A percentile compares a stretch with the other conserved stretches of the same genome.
These are phyloP conservation scores for Starmerella floris DNA, from an alignment of 805 yeast species.

Conservation along the genomic window DNA sequence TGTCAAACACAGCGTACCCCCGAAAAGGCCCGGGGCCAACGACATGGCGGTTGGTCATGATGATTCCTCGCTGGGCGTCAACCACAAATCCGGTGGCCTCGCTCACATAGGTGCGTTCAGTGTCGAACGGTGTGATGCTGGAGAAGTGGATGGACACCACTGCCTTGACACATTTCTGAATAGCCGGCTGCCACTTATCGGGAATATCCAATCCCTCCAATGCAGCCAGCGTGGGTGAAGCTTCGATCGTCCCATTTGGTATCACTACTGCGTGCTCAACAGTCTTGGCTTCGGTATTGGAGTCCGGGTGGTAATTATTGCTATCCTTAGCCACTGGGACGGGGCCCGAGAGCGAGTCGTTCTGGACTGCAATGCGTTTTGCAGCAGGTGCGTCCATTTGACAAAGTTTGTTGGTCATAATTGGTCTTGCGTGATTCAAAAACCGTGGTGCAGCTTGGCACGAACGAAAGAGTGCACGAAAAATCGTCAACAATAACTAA, in stretches of 20 bases:
- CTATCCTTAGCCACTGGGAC: neutral
- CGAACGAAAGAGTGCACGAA: neutral
- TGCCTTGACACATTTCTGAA: slow-evolving; percentile 64
- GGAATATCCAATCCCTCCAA: neutral
- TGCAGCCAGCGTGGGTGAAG: neutral
- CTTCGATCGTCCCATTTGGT: neutral
- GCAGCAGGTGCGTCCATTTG: neutral
- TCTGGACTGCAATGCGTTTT: neutral
- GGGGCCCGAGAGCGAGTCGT: neutral
- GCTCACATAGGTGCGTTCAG: slow-evolving; percentile 57
- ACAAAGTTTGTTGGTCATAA: too few relatives aligned
- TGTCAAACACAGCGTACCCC: slow-evolving; percentile 84
- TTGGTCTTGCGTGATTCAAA: neutral
- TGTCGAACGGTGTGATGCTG: slow-evolving; percentile 75
- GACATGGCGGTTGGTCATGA: slow-evolving; percentile 84
- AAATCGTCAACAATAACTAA: neutral
- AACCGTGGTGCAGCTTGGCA: neutral
- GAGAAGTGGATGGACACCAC: slow-evolving; percentile 85
- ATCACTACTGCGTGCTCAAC: too few relatives aligned
- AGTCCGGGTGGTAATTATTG: neutral
- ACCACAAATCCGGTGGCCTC: slow-evolving; percentile 97
- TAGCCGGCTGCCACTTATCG: slow-evolving; percentile 65
- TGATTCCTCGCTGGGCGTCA: slow-evolving; percentile 66
- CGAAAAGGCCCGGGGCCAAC: slow-evolving; percentile 91
- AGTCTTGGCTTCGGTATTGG: neutral